Evolutionary conservation across 2,329 filamentous ascomycete genomes (phyloP), one percentile per base, ranked within the genome.

Genomic region (Fusarium nelsonii): DNA sequence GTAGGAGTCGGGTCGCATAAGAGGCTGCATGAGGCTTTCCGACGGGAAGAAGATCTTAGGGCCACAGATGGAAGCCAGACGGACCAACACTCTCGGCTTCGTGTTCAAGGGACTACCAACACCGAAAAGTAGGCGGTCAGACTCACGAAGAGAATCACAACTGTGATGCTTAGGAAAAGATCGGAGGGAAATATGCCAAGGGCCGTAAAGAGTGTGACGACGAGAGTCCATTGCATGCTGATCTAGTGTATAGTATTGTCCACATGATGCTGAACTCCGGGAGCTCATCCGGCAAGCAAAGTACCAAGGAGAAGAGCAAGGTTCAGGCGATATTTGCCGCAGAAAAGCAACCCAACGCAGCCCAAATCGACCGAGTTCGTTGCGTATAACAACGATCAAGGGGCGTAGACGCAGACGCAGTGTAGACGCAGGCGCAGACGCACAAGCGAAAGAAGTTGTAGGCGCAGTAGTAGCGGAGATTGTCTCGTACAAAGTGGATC

Each of bases 1-100:
- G 70, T 43, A 60, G 57, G 53, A 50, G 48, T 50, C 53, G 33
- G 72, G 70, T 41, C 62, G 72, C 70, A 72, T 67, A 16, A 18
- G 37, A 46, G 70, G 72, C 62, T 69, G 70, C 70, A 72, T 73
- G 58, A 56, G 65, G 61, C 55, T 63, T 63, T 68, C 63, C 58
- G 45, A 62, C 70, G 70, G 72, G 69, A 73, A 65, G 69, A 74
- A 65, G 69, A 74, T 70, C 68, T 53, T 53, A 58, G 44, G 58
- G 69, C 64, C 59, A 64, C 64, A 63, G 64, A 59, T 56, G 41
- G 18, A 58, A 56, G 45, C 56, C 39, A 49, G 45, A 51, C 41
- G 49, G 45, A 59, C 66, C 67, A 69, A 69, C 66, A 55, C 44
- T 12, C 41, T 63, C 66, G 40, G 51, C 43, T 34, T 30, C n/a